These are phyloP conservation scores for Fusarium bulbicola DNA, from an alignment of 2,329 filamentous ascomycete genomes.

Conservation along the genomic window DNA sequence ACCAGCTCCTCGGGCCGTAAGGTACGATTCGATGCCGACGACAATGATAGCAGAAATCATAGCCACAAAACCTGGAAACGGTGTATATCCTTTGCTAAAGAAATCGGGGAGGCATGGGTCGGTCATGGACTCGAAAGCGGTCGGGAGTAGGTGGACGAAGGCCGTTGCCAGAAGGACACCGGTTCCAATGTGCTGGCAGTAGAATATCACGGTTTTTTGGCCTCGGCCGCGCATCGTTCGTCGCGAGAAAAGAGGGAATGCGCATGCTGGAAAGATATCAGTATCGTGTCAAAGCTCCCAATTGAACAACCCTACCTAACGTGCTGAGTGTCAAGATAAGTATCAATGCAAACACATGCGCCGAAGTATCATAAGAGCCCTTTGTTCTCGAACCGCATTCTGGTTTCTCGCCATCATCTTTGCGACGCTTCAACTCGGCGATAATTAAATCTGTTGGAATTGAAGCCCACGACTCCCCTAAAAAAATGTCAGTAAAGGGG, in stretches of 20 bases:
- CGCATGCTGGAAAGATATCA: constrained; percentile 60
- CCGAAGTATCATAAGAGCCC: constrained; percentile 70
- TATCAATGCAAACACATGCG: constrained; percentile 74
- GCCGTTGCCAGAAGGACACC: constrained; percentile 88
- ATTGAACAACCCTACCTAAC: constrained; percentile 53
- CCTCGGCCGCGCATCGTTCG: constrained; percentile 65
- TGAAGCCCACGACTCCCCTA: constrained; percentile 55
- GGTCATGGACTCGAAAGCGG: constrained; percentile 72
- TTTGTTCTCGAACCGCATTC: constrained; percentile 62
- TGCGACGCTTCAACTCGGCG: constrained; percentile 62
- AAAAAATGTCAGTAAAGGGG: constrained; percentile 32
- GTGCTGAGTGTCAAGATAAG: constrained; percentile 71
- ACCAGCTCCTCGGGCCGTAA: constrained; percentile 75
- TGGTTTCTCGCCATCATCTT: constrained; percentile 54
- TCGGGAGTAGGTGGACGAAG: constrained; percentile 80
- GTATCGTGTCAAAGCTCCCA: not conserved
- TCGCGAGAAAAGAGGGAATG: constrained; percentile 71
- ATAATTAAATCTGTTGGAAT: constrained; percentile 62
- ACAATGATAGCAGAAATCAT: constrained; percentile 86
- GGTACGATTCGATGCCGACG: constrained; percentile 87
- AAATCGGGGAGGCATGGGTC: constrained; percentile 79
- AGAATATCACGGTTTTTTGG: constrained; percentile 69
- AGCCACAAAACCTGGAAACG: constrained; percentile 82
- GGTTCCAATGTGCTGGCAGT: constrained; percentile 80
- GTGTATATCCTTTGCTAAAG: constrained; percentile 81